A percentile compares a stretch with the other conserved stretches of the same genome.
These are phyloP conservation scores for Cordyceps militaris DNA, from an alignment of 2,329 filamentous ascomycete genomes.

Conservation along the genomic window DNA sequence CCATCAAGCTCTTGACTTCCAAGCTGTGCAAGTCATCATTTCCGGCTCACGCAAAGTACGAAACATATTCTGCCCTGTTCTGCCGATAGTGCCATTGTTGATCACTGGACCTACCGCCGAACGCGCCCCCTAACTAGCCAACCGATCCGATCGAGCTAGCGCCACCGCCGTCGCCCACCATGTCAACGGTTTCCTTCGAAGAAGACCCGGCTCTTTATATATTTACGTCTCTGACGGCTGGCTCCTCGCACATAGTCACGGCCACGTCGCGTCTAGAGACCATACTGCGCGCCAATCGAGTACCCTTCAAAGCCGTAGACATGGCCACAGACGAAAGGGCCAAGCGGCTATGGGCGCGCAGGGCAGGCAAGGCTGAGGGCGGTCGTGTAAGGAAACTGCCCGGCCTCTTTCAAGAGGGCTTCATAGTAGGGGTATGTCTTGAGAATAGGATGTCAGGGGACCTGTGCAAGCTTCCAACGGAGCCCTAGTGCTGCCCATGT, in stretches of 20 bases:
- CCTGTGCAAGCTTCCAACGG: not conserved
- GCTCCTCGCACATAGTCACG: constrained; percentile 92
- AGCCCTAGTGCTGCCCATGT: not conserved
- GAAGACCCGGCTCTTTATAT: constrained; percentile 76
- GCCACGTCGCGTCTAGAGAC: constrained; percentile 93
- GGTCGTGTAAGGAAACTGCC: constrained; percentile 71
- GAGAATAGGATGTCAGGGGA: not conserved
- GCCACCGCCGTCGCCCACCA: not conserved
- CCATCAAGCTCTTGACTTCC: not conserved
- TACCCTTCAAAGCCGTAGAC: constrained; percentile 90
- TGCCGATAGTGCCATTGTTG: not conserved
- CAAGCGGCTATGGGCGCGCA: constrained; percentile 78
- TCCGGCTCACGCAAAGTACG: not conserved
- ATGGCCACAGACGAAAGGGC: constrained; percentile 85
- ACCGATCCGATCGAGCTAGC: not conserved
- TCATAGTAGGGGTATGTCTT: constrained; percentile 71
- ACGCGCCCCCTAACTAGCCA: not conserved
- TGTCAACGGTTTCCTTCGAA: constrained; percentile 38
- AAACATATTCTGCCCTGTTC: not conserved
- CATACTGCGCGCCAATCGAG: constrained; percentile 88
- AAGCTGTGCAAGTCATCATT: not conserved
- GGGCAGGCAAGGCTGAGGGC: constrained; percentile 62
- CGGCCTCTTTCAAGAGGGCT: constrained; percentile 77
- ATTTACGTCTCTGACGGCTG: constrained; percentile 91
- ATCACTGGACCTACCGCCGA: not conserved